phyloP scores from a whole-genome alignment of 1,139 yeast genomes.

The Chernovozyma sophiae-reginae region DNA sequence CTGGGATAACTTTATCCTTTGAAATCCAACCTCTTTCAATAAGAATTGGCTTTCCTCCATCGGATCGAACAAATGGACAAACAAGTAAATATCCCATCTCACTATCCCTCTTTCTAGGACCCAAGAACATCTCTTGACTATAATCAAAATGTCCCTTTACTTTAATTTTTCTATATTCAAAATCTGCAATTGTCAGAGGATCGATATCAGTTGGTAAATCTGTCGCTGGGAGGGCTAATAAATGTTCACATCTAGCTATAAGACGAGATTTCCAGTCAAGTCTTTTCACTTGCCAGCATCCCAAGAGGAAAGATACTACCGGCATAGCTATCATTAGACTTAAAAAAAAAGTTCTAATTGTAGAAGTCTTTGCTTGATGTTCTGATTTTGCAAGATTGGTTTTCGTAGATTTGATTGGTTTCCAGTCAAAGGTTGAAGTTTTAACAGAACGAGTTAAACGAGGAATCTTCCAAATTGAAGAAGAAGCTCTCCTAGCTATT shows the following conservation, averaged over 20 bases:
- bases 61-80: constrained; percentile 74
- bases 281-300: constrained; percentile 90
- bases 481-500: background rate
- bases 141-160: constrained; percentile 78
- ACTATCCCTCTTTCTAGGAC: constrained; percentile 80
- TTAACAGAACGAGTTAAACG: constrained; percentile 26
- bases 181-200: constrained; percentile 55
- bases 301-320: constrained; percentile 74
- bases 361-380: constrained; percentile 34
- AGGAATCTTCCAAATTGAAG: background rate
- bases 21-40: constrained; percentile 93
- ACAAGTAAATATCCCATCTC: constrained; percentile 73
- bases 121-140: constrained; percentile 84
- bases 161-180: constrained; percentile 76
- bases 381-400: constrained; percentile 41
- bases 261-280: constrained; percentile 85
- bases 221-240: constrained; percentile 68
- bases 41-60: constrained; percentile 68
- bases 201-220: constrained; percentile 61
- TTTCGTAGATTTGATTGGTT: constrained; percentile 59
- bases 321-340: constrained; percentile 81
- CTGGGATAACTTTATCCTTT: constrained; percentile 67
- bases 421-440: constrained; percentile 82
- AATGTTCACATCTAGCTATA: constrained; percentile 77
- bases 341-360: constrained; percentile 48